Evolutionary conservation across 805 yeast species (phyloP), one percentile per base, ranked within the genome.

Genomic region (Henningerozyma blattae): DNA sequence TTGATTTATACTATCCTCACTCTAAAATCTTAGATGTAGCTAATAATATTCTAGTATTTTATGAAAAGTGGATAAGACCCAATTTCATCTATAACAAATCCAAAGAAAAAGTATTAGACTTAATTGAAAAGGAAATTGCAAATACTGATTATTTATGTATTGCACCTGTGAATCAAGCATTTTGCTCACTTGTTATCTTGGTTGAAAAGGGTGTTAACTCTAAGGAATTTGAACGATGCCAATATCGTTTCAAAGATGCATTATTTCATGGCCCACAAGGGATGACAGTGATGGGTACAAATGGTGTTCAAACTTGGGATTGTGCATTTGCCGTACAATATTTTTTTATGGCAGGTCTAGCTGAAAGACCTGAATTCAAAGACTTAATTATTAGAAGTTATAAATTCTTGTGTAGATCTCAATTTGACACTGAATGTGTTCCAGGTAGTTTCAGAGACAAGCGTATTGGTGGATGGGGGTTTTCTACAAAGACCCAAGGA

Each of bases 231-330:
- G 47, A 65, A 34, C 60, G 64, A 16, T 67, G 77, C 20, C 53
- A 69, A 30, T 65, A 61, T 14, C 64, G 91, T 38, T 73, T 83
- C 62, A 68, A 75, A 26, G 96, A 91, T 46, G 76, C 75, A 25
- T 47, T 85, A 33, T 86, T 82, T 57, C 78, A 80, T 60, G 93
- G 95, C 0, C 81, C 86, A 0, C 81, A 80, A 51, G 99, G 99
- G 4, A 68, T 91, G 75, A 72, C 89, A 2, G 80, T 84, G 36
- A 84, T 81, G 83, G 99, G 99, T 3, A 91, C 99, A 1, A 91
- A 91, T 56, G 99, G 99, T 17, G 84, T 83, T 0, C 99, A 91
- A 58, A 87, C 80, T 1, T 91, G 99, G 98, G 99, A 91, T 56
- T 77, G 78, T 18, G 87, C 96, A 0, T 89, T 91, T 61, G 80